Percentiles rank a stretch among this genome's conserved stretches.
Conservation (phyloP, 1,139 yeast genomes). For the Arxiozyma slooffiae region DNA sequence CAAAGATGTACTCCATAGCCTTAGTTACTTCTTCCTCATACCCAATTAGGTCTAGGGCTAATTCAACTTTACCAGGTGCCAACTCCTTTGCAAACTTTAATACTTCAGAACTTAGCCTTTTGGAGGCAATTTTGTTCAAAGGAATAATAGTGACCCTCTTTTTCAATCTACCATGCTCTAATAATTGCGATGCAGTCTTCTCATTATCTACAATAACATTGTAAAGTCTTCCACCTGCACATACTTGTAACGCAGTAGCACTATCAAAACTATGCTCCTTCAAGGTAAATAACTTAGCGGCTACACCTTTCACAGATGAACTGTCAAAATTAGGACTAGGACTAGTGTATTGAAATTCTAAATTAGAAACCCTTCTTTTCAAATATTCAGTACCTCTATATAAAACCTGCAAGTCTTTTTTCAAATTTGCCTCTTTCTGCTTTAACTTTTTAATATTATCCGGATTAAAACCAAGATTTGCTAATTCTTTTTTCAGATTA, state of each 20-base stretch:
- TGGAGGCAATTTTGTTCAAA: slow-evolving; percentile 67
- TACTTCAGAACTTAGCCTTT: slow-evolving; percentile 37
- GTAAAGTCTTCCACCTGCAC: slow-evolving; percentile 88
- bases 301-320: slow-evolving; percentile 69
- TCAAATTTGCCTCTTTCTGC: slow-evolving; percentile 34
- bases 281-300: slow-evolving; percentile 72
- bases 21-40: slow-evolving; percentile 58
- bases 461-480: slow-evolving; percentile 53
- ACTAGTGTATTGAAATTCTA: slow-evolving; percentile 64
- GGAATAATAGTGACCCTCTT: slow-evolving; percentile 90
- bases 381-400: slow-evolving; percentile 45
- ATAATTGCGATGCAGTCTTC: slow-evolving; percentile 66
- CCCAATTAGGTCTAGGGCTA: slow-evolving; percentile 72
- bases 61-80: slow-evolving; percentile 69
- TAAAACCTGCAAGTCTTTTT: slow-evolving; percentile 36
- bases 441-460: slow-evolving; percentile 39
- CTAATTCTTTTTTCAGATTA: slow-evolving; percentile 38
- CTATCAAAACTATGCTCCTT: slow-evolving; percentile 49
- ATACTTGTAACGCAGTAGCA: slow-evolving; percentile 79
- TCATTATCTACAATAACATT: slow-evolving; percentile 89
- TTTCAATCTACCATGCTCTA: slow-evolving; percentile 67
- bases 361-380: slow-evolving; percentile 56
- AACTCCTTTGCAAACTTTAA: slow-evolving; percentile 50
- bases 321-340: slow-evolving; percentile 57
- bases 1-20: slow-evolving; percentile 92